Percentiles rank a stretch among this genome's conserved stretches.
Conservation (phyloP, 2,329 filamentous ascomycete species). For the Aspergillus floridensis region DNA sequence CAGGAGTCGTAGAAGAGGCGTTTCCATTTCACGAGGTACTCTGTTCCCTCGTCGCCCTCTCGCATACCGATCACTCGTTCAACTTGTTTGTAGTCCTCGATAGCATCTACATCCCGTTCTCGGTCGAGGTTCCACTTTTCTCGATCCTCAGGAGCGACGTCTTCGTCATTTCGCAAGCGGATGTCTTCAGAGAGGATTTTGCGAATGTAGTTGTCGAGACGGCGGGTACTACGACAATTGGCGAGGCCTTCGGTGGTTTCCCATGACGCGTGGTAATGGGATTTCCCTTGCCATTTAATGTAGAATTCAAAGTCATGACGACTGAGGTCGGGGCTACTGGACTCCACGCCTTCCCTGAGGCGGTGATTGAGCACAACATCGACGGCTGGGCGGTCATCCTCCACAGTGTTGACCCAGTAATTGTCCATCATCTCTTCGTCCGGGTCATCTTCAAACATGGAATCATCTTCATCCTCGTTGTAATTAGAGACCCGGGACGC, state of each 20-base stretch:
- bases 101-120: slow-evolving; percentile 82
- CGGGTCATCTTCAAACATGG: slow-evolving; percentile 56
- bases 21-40: slow-evolving; percentile 98
- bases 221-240: slow-evolving; percentile 78
- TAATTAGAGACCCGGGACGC: slow-evolving; percentile 72
- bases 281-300: slow-evolving; percentile 96
- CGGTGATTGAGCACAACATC: slow-evolving; percentile 89
- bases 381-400: slow-evolving; percentile 80
- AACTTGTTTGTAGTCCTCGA: slow-evolving; percentile 86
- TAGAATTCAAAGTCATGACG: slow-evolving; percentile 79
- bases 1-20: slow-evolving; percentile 88
- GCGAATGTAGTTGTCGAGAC: slow-evolving; percentile 91
- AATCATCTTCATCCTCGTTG: slow-evolving; percentile 63
- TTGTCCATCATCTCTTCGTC: slow-evolving; percentile 61
- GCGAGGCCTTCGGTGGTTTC: slow-evolving; percentile 73
- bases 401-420: slow-evolving; percentile 65
- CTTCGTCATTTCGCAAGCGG: slow-evolving; percentile 68
- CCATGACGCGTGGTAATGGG: slow-evolving; percentile 95
- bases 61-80: slow-evolving; percentile 87
- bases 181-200: slow-evolving; percentile 79
- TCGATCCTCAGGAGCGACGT: slow-evolving; percentile 77
- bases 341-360: slow-evolving; percentile 64
- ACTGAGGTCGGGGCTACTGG: slow-evolving; percentile 29
- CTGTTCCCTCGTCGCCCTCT: slow-evolving; percentile 73
- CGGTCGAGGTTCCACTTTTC: slow-evolving; percentile 95